Percentiles rank a stretch among this genome's conserved stretches.
Conservation (phyloP, 176 grass and related monocot genomes). For the Oryza meyeriana region DNA sequence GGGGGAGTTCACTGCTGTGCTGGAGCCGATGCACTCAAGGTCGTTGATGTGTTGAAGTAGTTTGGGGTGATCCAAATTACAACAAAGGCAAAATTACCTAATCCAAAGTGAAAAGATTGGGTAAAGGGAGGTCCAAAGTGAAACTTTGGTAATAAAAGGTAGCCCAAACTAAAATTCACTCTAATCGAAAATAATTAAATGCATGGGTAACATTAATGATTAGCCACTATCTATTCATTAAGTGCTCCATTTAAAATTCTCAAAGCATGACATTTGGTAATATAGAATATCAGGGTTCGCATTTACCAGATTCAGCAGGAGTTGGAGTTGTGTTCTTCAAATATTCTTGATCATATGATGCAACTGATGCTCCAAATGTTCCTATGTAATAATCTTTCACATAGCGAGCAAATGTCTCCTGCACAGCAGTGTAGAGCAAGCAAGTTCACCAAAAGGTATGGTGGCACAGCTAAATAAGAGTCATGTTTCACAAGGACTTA, state of each 20-base stretch:
- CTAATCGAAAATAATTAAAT: conserved; percentile 30
- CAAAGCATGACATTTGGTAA: conserved; percentile 23
- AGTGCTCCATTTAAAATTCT: neutral
- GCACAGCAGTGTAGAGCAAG: conserved; percentile 23
- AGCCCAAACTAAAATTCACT: no score
- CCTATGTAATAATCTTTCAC: conserved; percentile 85
- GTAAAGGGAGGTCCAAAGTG: no score
- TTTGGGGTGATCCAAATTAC: no score
- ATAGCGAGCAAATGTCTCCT: conserved; percentile 78
- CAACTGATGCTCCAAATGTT: conserved; percentile 58
- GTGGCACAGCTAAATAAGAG: neutral
- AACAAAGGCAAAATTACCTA: no score
- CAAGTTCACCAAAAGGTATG: conserved; percentile 7
- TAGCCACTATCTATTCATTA: neutral
- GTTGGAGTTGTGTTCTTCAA: conserved; percentile 87
- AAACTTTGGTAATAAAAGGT: no score
- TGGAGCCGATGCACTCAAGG: no score
- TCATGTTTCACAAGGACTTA: neutral
- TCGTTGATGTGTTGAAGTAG: no score
- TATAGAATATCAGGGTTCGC: neutral
- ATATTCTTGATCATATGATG: conserved; percentile 83
- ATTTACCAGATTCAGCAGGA: conserved; percentile 68
- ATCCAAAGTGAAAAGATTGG: no score
- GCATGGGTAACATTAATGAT: conserved; percentile 1
- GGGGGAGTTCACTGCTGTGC: no score